Evolutionary conservation across 345 rosid species (phyloP).

Genomic region (Syzygium aqueum): DNA sequence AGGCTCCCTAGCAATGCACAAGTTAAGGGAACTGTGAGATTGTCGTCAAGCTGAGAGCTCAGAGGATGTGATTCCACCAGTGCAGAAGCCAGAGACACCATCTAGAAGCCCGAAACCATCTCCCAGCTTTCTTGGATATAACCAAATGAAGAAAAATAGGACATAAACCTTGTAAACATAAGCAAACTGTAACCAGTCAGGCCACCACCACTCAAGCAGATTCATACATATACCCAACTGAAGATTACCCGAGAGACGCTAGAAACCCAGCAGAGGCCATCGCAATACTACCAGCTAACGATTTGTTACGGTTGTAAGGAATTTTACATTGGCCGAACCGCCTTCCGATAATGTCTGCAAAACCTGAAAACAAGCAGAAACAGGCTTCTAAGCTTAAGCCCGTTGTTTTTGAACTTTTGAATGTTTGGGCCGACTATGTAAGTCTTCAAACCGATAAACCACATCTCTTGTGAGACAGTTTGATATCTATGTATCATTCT

Average conservation of each 20-base stretch:
- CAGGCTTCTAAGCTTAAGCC: neutral
- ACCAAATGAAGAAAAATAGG: slow-evolving; percentile 62
- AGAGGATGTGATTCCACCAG: slow-evolving; percentile 83
- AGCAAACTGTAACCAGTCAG: neutral
- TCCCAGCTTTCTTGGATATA: slow-evolving; percentile 35
- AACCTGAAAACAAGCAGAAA: slow-evolving; percentile 29
- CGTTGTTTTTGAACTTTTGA: neutral
- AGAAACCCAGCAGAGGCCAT: slow-evolving; percentile 70
- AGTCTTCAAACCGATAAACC: neutral
- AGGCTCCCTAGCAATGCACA: slow-evolving; percentile 55
- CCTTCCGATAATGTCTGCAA: slow-evolving; percentile 89
- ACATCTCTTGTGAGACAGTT: fast-evolving
- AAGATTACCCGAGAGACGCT: slow-evolving; percentile 50
- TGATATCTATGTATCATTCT: neutral
- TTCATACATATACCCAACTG: neutral
- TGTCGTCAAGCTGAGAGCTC: slow-evolving; percentile 74
- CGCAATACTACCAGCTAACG: slow-evolving; percentile 75
- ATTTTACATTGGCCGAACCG: slow-evolving; percentile 57
- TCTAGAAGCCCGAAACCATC: slow-evolving; percentile 50
- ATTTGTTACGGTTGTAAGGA: slow-evolving; percentile 74
- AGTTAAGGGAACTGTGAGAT: slow-evolving; percentile 70
- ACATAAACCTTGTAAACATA: slow-evolving; percentile 47
- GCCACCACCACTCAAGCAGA: neutral
- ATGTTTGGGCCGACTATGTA: neutral
- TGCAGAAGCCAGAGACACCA: slow-evolving; percentile 62